These are phyloP conservation scores for Xylaria palmicola DNA, from an alignment of 495 filamentous ascomycete genomes.

Conservation along the genomic window DNA sequence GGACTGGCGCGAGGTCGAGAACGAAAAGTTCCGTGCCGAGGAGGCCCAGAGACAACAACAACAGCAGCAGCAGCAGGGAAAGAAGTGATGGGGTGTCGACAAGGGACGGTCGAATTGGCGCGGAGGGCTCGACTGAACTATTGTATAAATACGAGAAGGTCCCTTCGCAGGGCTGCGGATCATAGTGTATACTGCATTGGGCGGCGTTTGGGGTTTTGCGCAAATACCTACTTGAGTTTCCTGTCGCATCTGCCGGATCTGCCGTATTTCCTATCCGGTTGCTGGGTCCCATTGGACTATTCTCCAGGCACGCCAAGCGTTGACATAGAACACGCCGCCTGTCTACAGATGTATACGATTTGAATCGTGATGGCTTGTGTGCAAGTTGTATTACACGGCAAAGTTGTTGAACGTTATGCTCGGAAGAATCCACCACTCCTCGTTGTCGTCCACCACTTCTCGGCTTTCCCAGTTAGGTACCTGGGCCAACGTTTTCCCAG, in stretches of 20 bases:
- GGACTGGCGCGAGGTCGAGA: constrained; percentile 58
- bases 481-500: too few relatives aligned
- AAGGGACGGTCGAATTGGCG: background rate
- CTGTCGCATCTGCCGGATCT: background rate
- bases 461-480: background rate
- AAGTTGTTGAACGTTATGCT: background rate
- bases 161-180: background rate
- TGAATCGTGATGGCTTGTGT: too few relatives aligned
- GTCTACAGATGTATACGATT: too few relatives aligned
- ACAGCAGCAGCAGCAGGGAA: constrained; percentile 6
- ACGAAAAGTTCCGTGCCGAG: constrained; percentile 49
- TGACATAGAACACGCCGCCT: too few relatives aligned
- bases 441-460: background rate
- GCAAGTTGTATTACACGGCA: background rate
- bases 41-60: constrained; percentile 25
- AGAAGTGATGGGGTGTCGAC: background rate
- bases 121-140: background rate
- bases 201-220: constrained; percentile 13
- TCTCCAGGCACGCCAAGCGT: too few relatives aligned
- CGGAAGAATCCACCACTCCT: background rate
- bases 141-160: constrained; percentile 9
- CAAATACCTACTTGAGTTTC: constrained; percentile 8
- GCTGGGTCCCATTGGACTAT: too few relatives aligned
- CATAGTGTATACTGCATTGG: constrained; percentile 15
- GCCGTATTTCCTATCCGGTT: background rate